phyloP scores from a whole-genome alignment of 2,329 filamentous ascomycete species.

The Tolypocladium album region DNA sequence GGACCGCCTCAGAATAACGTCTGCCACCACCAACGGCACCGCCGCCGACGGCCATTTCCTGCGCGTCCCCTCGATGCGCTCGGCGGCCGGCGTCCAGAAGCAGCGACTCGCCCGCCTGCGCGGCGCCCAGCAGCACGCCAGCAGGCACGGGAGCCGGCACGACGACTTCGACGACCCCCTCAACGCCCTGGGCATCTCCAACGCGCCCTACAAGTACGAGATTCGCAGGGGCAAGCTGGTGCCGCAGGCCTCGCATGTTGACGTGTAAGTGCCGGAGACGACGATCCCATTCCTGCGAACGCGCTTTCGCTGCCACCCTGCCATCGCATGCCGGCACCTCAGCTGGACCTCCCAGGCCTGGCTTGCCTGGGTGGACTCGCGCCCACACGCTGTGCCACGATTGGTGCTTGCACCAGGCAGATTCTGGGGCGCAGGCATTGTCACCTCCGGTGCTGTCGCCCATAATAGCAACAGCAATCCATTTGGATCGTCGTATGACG shows the following conservation, averaged over 20 bases:
- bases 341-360: neutral
- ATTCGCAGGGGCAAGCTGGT: slow-evolving; percentile 21
- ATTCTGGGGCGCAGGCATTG: neutral
- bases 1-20: slow-evolving; percentile 4
- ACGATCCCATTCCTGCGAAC: neutral
- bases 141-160: slow-evolving; percentile 1
- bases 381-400: neutral
- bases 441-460: neutral
- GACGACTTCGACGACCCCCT: slow-evolving; percentile 14
- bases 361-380: neutral
- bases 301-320: neutral
- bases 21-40: neutral
- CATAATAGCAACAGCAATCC: neutral
- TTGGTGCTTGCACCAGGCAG: neutral
- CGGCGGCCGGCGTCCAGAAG: neutral
- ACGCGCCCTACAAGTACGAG: slow-evolving; percentile 17
- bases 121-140: neutral
- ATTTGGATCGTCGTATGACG: neutral
- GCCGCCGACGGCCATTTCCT: neutral
- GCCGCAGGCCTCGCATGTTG: slow-evolving; percentile 11
- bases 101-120: neutral
- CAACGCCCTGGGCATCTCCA: slow-evolving; percentile 14
- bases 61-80: neutral
- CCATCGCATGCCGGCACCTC: neutral
- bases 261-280: slow-evolving; percentile 15